These are phyloP conservation scores for Closterium sp. DNA, from an alignment of 139 green algal species.

Conservation along the genomic window DNA sequence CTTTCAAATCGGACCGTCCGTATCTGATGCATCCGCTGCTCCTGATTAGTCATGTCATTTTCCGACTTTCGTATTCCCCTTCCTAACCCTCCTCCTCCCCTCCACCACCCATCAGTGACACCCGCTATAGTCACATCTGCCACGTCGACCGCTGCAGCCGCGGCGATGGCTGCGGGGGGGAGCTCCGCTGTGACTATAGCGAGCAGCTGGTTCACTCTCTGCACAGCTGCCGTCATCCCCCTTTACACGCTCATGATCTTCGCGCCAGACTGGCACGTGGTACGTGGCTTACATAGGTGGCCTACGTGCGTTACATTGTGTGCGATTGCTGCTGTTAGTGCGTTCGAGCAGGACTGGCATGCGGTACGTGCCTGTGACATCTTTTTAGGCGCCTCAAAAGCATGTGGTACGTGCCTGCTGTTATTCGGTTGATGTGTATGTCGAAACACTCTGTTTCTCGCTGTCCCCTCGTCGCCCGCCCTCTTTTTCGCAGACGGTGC, in stretches of 20 bases:
- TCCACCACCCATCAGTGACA: background rate
- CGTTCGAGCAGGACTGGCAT: background rate
- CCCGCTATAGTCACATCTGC: background rate
- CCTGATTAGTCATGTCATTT: background rate
- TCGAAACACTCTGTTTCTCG: too few species aligned
- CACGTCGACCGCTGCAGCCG: background rate
- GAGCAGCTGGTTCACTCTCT: slow-evolving; percentile 12
- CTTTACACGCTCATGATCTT: slow-evolving; percentile 29
- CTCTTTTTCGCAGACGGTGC: too few species aligned
- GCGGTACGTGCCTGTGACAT: background rate
- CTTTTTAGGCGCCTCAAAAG: too few species aligned
- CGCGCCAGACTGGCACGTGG: slow-evolving; percentile 21
- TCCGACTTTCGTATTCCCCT: slow-evolving; percentile 4
- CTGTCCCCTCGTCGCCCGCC: too few species aligned
- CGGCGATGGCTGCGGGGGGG: background rate
- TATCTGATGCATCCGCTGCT: background rate
- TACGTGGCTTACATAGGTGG: background rate
- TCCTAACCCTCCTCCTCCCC: background rate
- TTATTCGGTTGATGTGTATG: too few species aligned
- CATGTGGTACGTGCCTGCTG: too few species aligned
- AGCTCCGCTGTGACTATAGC: background rate
- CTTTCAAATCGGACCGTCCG: too few species aligned
- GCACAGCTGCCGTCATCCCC: slow-evolving; percentile 19
- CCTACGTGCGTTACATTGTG: too few species aligned
- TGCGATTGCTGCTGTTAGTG: too few species aligned